phyloP scores from a whole-genome alignment of 305 asterid species.

The Caryopteris hybrid region DNA sequence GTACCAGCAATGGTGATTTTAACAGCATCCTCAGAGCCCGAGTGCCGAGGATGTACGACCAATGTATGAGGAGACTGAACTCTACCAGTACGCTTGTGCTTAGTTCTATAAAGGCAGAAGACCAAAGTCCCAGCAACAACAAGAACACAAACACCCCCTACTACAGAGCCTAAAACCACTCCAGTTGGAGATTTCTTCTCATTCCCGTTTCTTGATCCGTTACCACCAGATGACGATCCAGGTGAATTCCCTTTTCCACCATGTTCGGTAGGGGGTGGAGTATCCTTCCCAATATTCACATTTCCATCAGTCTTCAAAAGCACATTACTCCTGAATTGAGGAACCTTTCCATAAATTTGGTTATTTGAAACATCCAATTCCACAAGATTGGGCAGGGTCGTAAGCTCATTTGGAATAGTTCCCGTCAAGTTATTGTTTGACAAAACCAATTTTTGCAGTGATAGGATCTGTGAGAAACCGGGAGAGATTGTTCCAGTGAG shows the following conservation, averaged over 20 bases:
- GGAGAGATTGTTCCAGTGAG: constrained; percentile 74
- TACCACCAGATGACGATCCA: constrained; percentile 19
- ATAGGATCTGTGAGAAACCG: constrained; percentile 34
- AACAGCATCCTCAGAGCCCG: constrained; percentile 71
- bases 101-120: constrained; percentile 40
- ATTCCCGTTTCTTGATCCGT: constrained; percentile 18
- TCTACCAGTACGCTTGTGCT: constrained; percentile 39
- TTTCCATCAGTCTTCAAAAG: constrained; percentile 47
- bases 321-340: constrained; percentile 43
- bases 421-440: constrained; percentile 60
- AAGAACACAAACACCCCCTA: constrained; percentile 54
- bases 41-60: constrained; percentile 76
- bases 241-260: constrained; percentile 24
- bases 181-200: constrained; percentile 53
- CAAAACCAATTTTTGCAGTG: constrained; percentile 58
- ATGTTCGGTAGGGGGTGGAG: constrained; percentile 36
- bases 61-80: constrained; percentile 53
- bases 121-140: constrained; percentile 45
- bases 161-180: constrained; percentile 59
- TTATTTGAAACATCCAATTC: constrained; percentile 64
- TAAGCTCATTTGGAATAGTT: constrained; percentile 58
- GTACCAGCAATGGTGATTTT: constrained; percentile 73
- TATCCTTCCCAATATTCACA: constrained; percentile 64
- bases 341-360: constrained; percentile 60
- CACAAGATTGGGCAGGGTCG: constrained; percentile 43